phyloP scores from a whole-genome alignment of 2,329 filamentous ascomycete genomes.

The Aspergillus quadricinctus region DNA sequence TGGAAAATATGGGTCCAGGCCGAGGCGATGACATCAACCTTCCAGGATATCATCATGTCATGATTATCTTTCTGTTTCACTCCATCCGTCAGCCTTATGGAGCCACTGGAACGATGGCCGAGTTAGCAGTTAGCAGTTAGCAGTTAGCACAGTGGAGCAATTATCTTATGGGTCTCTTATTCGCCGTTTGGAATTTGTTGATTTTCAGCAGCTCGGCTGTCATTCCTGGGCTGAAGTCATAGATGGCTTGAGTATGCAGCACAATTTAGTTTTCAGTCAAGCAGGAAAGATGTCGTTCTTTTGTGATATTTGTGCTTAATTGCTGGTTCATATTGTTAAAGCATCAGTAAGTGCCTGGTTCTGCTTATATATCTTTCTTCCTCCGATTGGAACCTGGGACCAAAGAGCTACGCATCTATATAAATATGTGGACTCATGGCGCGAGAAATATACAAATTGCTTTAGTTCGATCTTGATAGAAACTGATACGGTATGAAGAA shows the following conservation, averaged over 20 bases:
- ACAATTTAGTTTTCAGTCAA: background rate
- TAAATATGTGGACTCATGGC: background rate
- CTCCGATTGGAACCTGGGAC: background rate
- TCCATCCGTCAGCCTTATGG: background rate
- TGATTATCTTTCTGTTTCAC: background rate
- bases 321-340: background rate
- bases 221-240: background rate
- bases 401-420: background rate
- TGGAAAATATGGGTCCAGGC: background rate
- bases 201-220: too few species aligned
- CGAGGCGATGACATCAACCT: constrained; percentile 7
- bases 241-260: background rate
- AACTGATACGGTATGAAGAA: background rate
- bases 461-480: background rate
- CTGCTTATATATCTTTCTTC: background rate
- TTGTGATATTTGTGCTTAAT: background rate
- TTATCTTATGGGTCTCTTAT: background rate
- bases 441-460: background rate
- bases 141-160: background rate
- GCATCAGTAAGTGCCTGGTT: background rate
- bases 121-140: background rate
- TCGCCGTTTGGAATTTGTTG: background rate
- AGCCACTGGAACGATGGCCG: background rate
- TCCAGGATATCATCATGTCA: constrained; percentile 8
- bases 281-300: background rate